Base-by-base conservation (phyloP, 352 stramenopile genomes). In the Globisporangium carolinianum region DNA sequence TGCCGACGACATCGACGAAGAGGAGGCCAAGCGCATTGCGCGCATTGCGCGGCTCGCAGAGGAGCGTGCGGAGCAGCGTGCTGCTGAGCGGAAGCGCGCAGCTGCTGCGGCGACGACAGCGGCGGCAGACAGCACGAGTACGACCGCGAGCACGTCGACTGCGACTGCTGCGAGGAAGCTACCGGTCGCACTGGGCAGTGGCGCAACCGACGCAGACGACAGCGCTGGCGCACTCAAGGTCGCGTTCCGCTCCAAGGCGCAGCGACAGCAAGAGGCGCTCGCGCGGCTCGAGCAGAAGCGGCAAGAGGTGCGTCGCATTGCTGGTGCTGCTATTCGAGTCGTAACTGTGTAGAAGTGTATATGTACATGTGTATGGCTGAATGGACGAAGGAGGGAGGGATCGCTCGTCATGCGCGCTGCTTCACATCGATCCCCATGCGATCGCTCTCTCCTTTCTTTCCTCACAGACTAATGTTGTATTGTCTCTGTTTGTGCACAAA, bases 251-350 rank as follows among this genome's bases (percentile, higher is more conserved):
- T 87, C 83, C 4, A 96, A 93, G 53, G 83, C 74, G 35, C 81
- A 96, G 72, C 71, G 86, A 37, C 70, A 94, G 61, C 67, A 88
- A 60, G 74, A 90, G 5, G 86, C 84, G 17, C 68, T 94, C 15
- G 76, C 75, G 64, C 72, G 68, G 24, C 67, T 96, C 24, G 72
- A 93, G 55, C 69, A 80, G 58, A 89, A 94, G 67, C 83, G 83
- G 3, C 47, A 64, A 36, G 79, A 89, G 69, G 75, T 75, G 47
- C 11, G 51, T 49, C 24, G 24, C 24, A 32, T 10, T 18, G 17
- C 38, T 11, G 42, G 6, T 46, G 52, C 3, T 38, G 4, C 15
- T 18, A 36, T 41, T 12, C 15, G 24, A 32, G 24, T 32, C 24
- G 3, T 53, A 6, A 37, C 8, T 38, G 6, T 39, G 7, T 45